These are phyloP conservation scores for Bryopsis sp. DNA, from an alignment of 139 green algal genomes.

Conservation along the genomic window DNA sequence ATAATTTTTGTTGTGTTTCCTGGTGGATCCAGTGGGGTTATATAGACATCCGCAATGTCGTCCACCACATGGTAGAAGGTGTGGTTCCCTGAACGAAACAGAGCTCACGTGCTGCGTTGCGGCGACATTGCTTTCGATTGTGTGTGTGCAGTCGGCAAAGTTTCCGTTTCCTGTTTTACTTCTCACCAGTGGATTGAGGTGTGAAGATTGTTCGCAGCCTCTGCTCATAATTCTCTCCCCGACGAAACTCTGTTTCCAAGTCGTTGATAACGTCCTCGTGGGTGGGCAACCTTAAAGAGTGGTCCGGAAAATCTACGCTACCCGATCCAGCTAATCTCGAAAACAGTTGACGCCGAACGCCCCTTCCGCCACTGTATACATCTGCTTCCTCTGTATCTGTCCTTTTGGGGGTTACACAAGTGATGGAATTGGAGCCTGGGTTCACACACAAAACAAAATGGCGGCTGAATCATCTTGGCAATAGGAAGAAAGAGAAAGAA, in stretches of 20 bases:
- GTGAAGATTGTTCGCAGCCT: slow-evolving; percentile 1
- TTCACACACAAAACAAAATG: neutral
- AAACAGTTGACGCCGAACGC: neutral
- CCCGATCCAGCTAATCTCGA: neutral
- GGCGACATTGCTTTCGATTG: too few species aligned
- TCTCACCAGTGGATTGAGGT: neutral
- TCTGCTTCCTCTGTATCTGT: neutral
- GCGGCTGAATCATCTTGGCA: too few species aligned
- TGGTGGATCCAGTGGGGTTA: neutral
- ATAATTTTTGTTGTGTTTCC: neutral
- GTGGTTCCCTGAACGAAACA: slow-evolving; percentile 8
- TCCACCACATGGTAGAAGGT: slow-evolving; percentile 3
- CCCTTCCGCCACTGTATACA: neutral
- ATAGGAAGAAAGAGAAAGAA: too few species aligned
- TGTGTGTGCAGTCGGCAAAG: neutral
- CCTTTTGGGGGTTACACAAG: neutral
- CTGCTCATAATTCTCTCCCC: slow-evolving; percentile 10
- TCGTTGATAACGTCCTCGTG: neutral
- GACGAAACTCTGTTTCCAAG: neutral
- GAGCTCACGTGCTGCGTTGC: too few species aligned
- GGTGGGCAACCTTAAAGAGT: neutral
- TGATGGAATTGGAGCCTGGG: neutral
- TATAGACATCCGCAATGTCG: slow-evolving; percentile 11
- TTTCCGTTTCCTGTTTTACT: neutral
- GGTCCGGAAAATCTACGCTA: neutral